A percentile compares a stretch with the other conserved stretches of the same genome.
Conservation (phyloP, 2,329 filamentous ascomycete species). For the Trichoderma aggressivum region DNA sequence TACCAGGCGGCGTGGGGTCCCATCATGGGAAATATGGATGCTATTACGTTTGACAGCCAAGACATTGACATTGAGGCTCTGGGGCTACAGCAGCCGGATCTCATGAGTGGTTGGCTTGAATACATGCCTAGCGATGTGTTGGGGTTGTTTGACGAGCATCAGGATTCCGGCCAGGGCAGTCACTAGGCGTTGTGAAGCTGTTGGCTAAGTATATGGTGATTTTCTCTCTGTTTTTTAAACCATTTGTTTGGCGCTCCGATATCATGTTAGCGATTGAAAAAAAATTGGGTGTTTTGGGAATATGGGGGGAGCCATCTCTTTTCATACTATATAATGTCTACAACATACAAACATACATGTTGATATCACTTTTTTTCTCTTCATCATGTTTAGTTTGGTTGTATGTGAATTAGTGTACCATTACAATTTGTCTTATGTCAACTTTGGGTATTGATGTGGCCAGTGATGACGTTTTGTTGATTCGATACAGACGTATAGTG, state of each 20-base stretch:
- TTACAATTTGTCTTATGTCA: not conserved
- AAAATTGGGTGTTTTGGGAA: not conserved
- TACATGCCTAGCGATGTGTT: constrained; percentile 67
- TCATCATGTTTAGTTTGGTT: not conserved
- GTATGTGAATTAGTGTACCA: not conserved
- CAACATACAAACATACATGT: not conserved
- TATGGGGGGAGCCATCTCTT: not conserved
- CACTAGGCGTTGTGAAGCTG: not conserved
- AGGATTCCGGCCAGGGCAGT: constrained; percentile 27
- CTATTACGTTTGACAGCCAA: constrained; percentile 71
- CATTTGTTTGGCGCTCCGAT: not conserved
- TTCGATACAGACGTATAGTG: not conserved
- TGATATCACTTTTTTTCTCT: not conserved
- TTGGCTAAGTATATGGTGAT: not conserved
- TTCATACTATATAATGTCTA: constrained; percentile 2
- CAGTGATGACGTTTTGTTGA: not conserved
- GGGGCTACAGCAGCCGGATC: constrained; percentile 55
- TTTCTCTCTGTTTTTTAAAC: not conserved
- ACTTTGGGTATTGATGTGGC: not conserved
- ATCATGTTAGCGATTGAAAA: not conserved
- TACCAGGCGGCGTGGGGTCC: constrained; percentile 33
- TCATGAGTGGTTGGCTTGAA: constrained; percentile 70
- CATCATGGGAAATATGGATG: constrained; percentile 38
- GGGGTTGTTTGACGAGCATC: constrained; percentile 47
- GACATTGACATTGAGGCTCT: constrained; percentile 72